Evolutionary conservation across 371 early-diverging fungal genomes (phyloP), one percentile per base, ranked within the genome.

Genomic region (Actinomortierella wolfii): DNA sequence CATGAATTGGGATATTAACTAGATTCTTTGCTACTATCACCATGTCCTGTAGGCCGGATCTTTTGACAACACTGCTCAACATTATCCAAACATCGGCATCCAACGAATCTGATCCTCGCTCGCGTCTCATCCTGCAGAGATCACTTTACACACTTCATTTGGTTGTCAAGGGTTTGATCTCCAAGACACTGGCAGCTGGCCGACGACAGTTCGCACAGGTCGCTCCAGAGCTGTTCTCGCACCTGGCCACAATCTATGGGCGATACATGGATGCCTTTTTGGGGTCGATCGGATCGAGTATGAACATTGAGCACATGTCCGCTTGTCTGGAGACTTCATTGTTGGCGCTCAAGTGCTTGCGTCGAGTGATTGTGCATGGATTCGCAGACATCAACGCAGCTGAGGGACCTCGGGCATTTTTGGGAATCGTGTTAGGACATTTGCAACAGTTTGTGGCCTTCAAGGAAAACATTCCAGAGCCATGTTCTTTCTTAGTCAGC

Each of bases 101-200:
- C 2, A 66, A 58, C 23, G 64, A 71, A 6, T 54, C 71, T 9
- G 68, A 77, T 21, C 68, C 81, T 13, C 68, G 77, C 17, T 60
- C 78, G 4, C 59, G 78, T 44, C 64, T 81, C 6, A 59, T 88
- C 40, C 90, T 93, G 64, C 83, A 89, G 53, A 87, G 92, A 23
- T 74, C 86, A 21, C 77, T 95, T n/a, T 84, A 89, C 46, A 90
- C 88, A 3, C 70, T 95, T 5, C 89, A 92, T 59, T 82, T 89
- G 63, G 89, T 92, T 5, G 77, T 95, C 43, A 91, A 92, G 58
- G 87, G 86, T 52, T 77, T 94, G n/a, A 88, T 89, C 56, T 86
- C 92, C 15, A 86, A 91, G 57, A 81, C 85, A n/a, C 67, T 94
- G 43, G 82, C 89, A 6, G 63, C 84, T 15, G 87, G 90, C 41